phyloP scores from a whole-genome alignment of 2,329 filamentous ascomycete species.

The Coniosporium tulheliwenetii region DNA sequence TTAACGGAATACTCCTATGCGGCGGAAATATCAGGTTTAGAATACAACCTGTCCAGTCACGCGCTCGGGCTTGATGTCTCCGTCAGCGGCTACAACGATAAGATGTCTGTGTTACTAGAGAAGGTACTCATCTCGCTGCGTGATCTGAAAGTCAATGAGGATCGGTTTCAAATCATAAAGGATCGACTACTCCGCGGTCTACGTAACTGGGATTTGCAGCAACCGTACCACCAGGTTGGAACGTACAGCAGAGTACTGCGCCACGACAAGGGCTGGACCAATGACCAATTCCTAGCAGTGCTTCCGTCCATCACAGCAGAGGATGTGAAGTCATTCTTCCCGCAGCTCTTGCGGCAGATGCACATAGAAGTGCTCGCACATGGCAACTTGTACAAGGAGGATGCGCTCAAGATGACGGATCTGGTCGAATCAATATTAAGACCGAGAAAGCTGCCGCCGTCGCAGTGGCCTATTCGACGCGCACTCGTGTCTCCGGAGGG shows the following conservation, averaged over 20 bases:
- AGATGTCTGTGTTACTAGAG: constrained; percentile 77
- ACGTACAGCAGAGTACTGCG: constrained; percentile 72
- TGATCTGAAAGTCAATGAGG: constrained; percentile 69
- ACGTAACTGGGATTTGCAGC: constrained; percentile 75
- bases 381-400: constrained; percentile 88
- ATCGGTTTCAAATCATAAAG: constrained; percentile 82
- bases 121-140: constrained; percentile 76
- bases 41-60: constrained; percentile 64
- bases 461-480: constrained; percentile 66
- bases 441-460: constrained; percentile 54
- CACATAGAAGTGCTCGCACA: constrained; percentile 81
- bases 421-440: constrained; percentile 66
- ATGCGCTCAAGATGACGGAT: constrained; percentile 72
- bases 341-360: constrained; percentile 65
- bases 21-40: constrained; percentile 78
- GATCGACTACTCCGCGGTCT: constrained; percentile 64
- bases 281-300: constrained; percentile 66
- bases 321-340: constrained; percentile 62
- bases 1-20: constrained; percentile 91
- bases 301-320: constrained; percentile 58
- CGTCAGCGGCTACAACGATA: constrained; percentile 89
- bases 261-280: constrained; percentile 59
- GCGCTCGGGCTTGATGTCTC: constrained; percentile 60
- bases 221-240: constrained; percentile 77
- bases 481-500: constrained; percentile 65